These are phyloP conservation scores for Cydonia oblonga DNA, from an alignment of 331 rosid species.

Conservation along the genomic window DNA sequence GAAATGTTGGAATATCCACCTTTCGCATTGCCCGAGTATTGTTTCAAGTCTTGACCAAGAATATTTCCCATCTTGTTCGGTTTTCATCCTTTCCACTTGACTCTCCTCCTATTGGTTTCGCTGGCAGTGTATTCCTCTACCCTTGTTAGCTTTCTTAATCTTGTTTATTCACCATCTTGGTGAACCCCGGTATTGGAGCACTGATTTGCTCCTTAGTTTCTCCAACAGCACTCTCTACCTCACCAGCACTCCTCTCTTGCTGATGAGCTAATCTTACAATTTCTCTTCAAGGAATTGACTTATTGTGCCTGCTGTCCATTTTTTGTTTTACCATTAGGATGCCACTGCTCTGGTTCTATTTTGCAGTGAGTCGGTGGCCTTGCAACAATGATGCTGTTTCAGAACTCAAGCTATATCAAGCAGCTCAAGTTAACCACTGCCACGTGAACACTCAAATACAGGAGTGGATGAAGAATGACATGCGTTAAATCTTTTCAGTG, in stretches of 20 bases:
- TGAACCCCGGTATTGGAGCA: not conserved
- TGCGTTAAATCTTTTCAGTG: not conserved
- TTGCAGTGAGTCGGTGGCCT: not conserved
- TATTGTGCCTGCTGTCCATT: not conserved
- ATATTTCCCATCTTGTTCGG: not conserved
- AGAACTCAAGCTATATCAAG: not conserved
- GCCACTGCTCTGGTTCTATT: not conserved
- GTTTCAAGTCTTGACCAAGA: not conserved
- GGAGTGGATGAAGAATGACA: not conserved
- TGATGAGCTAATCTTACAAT: not conserved
- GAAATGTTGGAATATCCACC: not conserved
- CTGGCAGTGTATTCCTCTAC: not conserved
- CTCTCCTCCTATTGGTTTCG: not conserved
- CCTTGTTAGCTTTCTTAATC: not conserved
- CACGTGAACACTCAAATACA: not conserved
- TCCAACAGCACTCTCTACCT: not conserved
- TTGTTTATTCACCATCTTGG: not conserved
- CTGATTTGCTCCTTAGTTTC: not conserved
- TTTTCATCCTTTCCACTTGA: not conserved
- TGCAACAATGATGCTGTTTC: not conserved
- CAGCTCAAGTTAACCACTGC: not conserved
- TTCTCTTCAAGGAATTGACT: not conserved
- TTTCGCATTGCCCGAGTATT: not conserved
- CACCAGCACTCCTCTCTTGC: not conserved
- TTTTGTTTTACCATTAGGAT: not conserved